phyloP scores from a whole-genome alignment of 176 grass and related monocot species.

The Metroxylon sagu region DNA sequence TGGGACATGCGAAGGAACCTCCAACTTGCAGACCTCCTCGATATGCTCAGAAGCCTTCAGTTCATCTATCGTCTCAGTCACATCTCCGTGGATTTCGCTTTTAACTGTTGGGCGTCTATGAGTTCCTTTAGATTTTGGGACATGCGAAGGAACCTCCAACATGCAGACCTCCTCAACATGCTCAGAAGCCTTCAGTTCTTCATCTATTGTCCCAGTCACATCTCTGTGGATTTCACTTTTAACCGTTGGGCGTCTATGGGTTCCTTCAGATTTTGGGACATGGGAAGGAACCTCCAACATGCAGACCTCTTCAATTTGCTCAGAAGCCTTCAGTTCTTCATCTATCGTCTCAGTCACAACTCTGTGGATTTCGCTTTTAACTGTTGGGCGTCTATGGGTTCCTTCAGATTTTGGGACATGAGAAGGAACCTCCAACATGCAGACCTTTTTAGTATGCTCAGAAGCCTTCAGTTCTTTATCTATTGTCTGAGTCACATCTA shows the following conservation, averaged over 20 bases:
- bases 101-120: not conserved
- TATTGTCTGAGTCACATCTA: not conserved
- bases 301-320: slow-evolving; percentile 7
- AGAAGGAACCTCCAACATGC: not conserved
- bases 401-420: not conserved
- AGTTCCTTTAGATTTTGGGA: slow-evolving; percentile 6
- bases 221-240: slow-evolving; percentile 8
- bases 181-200: slow-evolving; percentile 19
- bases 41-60: slow-evolving; percentile 16
- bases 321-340: slow-evolving; percentile 19
- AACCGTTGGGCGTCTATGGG: not conserved
- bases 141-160: not conserved
- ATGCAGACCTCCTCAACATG: slow-evolving; percentile 10
- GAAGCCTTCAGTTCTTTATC: not conserved
- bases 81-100: slow-evolving; percentile 6
- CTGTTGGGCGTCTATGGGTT: not conserved
- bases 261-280: slow-evolving; percentile 6
- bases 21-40: slow-evolving; percentile 1
- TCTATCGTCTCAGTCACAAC: not conserved
- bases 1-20: not conserved
- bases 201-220: not conserved
- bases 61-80: not conserved
- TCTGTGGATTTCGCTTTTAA: slow-evolving; percentile 9
- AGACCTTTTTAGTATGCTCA: not conserved
- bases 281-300: not conserved